Base-by-base conservation (phyloP, 2,329 filamentous ascomycete species). In the Phaeosphaeria sp. region DNA sequence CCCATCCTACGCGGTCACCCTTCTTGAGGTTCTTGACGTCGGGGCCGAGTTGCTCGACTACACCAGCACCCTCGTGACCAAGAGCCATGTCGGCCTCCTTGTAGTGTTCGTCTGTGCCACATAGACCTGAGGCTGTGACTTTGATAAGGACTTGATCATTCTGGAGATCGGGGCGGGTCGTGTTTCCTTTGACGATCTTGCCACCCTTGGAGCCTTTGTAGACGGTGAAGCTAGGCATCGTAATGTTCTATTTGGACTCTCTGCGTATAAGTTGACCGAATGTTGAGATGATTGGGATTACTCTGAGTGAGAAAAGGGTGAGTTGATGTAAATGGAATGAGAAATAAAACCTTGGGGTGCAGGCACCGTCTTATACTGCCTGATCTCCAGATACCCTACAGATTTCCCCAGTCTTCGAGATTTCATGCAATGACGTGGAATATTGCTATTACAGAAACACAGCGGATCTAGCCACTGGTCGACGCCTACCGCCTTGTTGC, bases 51-150 rank as follows among this genome's bases (percentile, higher is more conserved):
- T 77, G 75, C 56, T 83, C 78, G 51, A 87, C 77, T 7, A 84
- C 65, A 49, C 84, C 84, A 30, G 82, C 80, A 55, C 84, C 84
- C 66, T 86, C 84, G 72, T 86, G 84, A 46, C 84, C 84, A 25
- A 86, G 78, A 2, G 56, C 80, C 73, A 82, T 82, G 63, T 81
- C 80, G 36, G 65, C 65, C 4, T 68, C 60, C 53, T 74, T 73
- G 72, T 78, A 80, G 73, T 82, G 80, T 56, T 78, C 72, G 66
- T 81, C 83, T 3, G 89, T 90, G 50, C 85, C 87, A 72, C 89
- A 91, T 51, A 90, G 79, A 27, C 89, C 89, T 1, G 87, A 89
- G 56, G 87, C 86, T 17, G 87, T 90, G 60, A 90, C 80, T 54
- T 82, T 83, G 69, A 91, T 72, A 25, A 88, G 81, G 51, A 90